Evolutionary conservation across 257 asterid genomes (phyloP), one percentile per base, ranked within the genome.

Genomic region (Jaltomata sinuosa): DNA sequence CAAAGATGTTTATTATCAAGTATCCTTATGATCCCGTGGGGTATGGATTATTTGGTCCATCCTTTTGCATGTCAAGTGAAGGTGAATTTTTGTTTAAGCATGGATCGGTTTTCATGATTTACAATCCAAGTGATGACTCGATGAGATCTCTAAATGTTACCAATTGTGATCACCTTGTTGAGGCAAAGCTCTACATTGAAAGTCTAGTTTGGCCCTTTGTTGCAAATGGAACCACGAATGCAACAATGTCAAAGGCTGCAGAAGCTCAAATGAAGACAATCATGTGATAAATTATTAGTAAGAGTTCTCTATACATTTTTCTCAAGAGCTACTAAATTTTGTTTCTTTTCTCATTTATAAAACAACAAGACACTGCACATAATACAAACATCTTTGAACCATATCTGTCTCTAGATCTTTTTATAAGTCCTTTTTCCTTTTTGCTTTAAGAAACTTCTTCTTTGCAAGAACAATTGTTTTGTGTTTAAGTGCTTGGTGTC

Each of bases 151-250:
- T 32, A 32, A 3, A 32, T 1, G 36, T 32, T 32, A 32, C 36
- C 36, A 32, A 32, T 3, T 32, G 36, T 32, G 36, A 3, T 32
- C 36, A 32, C 36, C 36, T 32, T 32, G 36, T 32, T 32, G 2
- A 32, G 36, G 36, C 36, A 32, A 32, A 3, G 3, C 36, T 32
- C 36, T 32, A 32, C 36, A 32, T 32, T 29, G 95, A 92, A 83
- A 93, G 90, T 82, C 88, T 90, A 42, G 92, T 92, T 61, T 61
- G 69, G 36, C 69, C 69, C 36, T 61, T 25, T 25, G 16, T 25
- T 25, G 2, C 15, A 16, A 16, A 61, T 3, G 19, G 31, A 10
- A 61, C 69, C 31, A 61, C 18, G 19, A 22, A 61, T 25, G 69
- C 36, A 61, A 61, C 69, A 61, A 61, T 36, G 3, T 61, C 21